phyloP scores from a whole-genome alignment of 257 asterid genomes.

The Coffea canephora region DNA sequence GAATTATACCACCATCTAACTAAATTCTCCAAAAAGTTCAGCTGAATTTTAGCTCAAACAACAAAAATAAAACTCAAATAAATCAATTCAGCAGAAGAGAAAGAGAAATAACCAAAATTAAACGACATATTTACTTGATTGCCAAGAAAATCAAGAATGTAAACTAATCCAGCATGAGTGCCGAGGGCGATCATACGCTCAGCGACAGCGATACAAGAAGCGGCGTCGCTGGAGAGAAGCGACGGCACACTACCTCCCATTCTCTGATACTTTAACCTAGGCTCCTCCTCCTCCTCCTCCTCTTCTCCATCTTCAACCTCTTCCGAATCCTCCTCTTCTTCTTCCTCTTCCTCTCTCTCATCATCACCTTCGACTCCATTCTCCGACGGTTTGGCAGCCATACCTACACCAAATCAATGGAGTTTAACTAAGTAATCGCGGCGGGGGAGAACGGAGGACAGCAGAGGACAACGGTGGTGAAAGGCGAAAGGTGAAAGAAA shows the following conservation, averaged over 20 bases:
- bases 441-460: neutral
- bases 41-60: neutral
- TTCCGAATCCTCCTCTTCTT: slow-evolving; percentile 50
- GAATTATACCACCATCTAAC: neutral
- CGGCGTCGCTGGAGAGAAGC: slow-evolving; percentile 80
- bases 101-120: neutral
- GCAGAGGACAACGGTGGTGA: neutral
- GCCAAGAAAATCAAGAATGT: slow-evolving; percentile 96
- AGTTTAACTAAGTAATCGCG: neutral
- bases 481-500: neutral
- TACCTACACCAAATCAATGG: slow-evolving; percentile 10
- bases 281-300: slow-evolving; percentile 83
- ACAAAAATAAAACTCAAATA: neutral
- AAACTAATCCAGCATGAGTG: slow-evolving; percentile 74
- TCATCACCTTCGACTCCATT: slow-evolving; percentile 95
- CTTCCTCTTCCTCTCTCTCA: slow-evolving; percentile 82
- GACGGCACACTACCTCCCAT: slow-evolving; percentile 96
- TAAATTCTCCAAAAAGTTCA: neutral
- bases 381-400: slow-evolving; percentile 76
- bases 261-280: slow-evolving; percentile 92
- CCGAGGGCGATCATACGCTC: slow-evolving; percentile 99
- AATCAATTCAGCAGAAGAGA: neutral
- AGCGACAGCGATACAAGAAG: slow-evolving; percentile 81
- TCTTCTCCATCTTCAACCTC: slow-evolving; percentile 40
- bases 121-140: slow-evolving; percentile 53